Evolutionary conservation across 1,284 basidiomycete species (phyloP).

Genomic region (Malassezia furfur): DNA sequence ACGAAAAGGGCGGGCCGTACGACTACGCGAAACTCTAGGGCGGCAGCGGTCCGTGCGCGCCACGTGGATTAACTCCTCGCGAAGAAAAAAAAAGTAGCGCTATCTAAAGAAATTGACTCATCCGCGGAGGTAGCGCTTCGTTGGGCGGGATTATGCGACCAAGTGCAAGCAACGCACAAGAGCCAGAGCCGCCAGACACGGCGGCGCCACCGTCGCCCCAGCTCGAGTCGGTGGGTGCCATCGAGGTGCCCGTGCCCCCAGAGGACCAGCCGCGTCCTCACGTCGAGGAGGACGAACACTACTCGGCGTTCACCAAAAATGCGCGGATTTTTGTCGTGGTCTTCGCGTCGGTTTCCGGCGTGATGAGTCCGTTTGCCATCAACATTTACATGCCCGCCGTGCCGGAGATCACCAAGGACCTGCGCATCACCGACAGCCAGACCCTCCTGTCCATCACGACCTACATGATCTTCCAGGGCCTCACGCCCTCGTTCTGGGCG

Average conservation of each 20-base stretch:
- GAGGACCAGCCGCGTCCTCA: neutral
- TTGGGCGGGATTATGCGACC: too few relatives aligned
- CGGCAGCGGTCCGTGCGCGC: neutral
- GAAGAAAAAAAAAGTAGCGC: too few relatives aligned
- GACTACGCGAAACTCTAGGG: slow-evolving; percentile 23
- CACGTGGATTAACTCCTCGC: neutral
- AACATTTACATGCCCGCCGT: slow-evolving; percentile 71
- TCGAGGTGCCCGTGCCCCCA: neutral
- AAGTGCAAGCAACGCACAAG: too few relatives aligned
- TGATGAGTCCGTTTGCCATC: slow-evolving; percentile 14
- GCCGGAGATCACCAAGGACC: slow-evolving; percentile 58
- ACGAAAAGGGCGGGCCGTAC: slow-evolving; percentile 40
- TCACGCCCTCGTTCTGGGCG: slow-evolving; percentile 53
- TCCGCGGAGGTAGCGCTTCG: too few relatives aligned
- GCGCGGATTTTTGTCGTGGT: slow-evolving; percentile 6
- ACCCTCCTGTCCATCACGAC: slow-evolving; percentile 68
- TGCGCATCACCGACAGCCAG: slow-evolving; percentile 59
- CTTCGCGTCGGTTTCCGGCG: neutral
- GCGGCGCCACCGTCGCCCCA: neutral
- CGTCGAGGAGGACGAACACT: neutral
- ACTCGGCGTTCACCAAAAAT: slow-evolving; percentile 4
- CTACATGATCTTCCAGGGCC: slow-evolving; percentile 64
- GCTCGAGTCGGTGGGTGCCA: neutral
- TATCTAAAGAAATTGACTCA: neutral
- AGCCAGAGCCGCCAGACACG: too few relatives aligned